These are phyloP conservation scores for Lactarius indigo DNA, from an alignment of 768 basidiomycete species.

Conservation along the genomic window DNA sequence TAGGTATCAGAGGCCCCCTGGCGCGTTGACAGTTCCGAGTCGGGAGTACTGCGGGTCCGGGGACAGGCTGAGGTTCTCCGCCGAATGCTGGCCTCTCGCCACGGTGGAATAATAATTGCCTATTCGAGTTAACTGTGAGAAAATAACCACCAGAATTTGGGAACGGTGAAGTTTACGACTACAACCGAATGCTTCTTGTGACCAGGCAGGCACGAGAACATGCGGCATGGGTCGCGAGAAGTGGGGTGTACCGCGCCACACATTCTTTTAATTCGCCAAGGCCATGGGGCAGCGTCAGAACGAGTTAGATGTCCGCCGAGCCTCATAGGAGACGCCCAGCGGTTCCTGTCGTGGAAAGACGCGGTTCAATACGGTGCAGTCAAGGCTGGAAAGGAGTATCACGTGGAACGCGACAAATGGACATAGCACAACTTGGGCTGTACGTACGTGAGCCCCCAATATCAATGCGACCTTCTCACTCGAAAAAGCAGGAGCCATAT, in stretches of 20 bases:
- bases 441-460: background rate
- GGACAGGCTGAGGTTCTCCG: background rate
- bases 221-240: background rate
- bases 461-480: background rate
- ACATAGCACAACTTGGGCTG: background rate
- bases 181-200: background rate
- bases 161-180: background rate
- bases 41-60: background rate
- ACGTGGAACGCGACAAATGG: background rate
- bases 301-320: background rate
- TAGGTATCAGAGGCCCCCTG: background rate
- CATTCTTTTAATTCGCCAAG: background rate
- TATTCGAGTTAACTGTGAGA: background rate
- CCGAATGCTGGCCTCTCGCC: background rate
- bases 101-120: background rate
- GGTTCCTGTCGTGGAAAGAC: background rate
- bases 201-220: background rate
- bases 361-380: background rate
- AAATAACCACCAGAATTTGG: background rate
- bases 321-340: background rate
- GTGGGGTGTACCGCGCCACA: background rate
- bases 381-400: background rate
- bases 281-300: background rate
- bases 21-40: background rate
- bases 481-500: conserved; percentile 1